phyloP scores from a whole-genome alignment of 2,329 filamentous ascomycete species.

The Fusarium pininemorale region DNA sequence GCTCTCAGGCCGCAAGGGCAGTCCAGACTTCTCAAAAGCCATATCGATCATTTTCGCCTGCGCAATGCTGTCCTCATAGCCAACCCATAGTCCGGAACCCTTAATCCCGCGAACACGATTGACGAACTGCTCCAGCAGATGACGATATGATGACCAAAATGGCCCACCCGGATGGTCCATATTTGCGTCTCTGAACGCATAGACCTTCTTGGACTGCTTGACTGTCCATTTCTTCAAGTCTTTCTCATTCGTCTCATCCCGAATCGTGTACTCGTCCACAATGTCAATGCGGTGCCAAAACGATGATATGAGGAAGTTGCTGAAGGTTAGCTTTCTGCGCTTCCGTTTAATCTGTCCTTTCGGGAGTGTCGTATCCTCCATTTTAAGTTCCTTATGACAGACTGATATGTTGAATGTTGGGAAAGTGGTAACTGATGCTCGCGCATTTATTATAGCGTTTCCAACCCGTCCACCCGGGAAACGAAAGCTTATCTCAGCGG shows the following conservation, averaged over 20 bases:
- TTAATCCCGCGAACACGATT: neutral
- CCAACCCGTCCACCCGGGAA: neutral
- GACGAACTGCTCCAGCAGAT: neutral
- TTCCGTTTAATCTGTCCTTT: neutral
- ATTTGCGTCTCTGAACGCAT: neutral
- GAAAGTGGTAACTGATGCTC: neutral
- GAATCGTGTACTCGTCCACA: neutral
- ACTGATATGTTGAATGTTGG: neutral
- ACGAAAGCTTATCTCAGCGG: neutral
- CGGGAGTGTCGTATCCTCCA: rapidly evolving
- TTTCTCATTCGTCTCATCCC: neutral
- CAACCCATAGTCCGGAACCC: neutral
- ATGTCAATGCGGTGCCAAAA: neutral
- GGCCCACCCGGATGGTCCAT: neutral
- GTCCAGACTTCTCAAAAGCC: neutral
- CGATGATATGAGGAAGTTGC: neutral
- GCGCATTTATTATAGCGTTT: neutral
- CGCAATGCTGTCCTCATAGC: neutral
- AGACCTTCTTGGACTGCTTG: neutral
- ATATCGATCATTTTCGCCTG: neutral
- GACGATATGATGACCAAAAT: neutral
- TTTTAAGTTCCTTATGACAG: rapidly evolving
- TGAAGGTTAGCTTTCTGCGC: neutral
- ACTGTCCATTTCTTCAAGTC: neutral
- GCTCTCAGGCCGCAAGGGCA: neutral